Base-by-base conservation (phyloP, 176 grass and related monocot species). In the Thinopyrum elongatum region DNA sequence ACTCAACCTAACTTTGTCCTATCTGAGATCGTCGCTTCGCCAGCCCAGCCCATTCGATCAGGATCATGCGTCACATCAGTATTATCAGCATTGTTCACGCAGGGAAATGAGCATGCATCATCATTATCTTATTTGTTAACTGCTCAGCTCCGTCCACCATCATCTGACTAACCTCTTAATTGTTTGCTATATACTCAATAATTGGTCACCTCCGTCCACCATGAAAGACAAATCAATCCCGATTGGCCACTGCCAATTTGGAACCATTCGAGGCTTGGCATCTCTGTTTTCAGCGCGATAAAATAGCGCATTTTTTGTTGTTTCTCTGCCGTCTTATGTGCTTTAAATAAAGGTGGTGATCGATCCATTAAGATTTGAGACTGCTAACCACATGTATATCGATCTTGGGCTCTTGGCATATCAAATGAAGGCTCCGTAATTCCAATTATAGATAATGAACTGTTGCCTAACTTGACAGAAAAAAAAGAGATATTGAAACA, bases 1-100 rank as follows among this genome's bases (percentile, higher is more conserved):
- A 87, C 80, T 67, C 34, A 81, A 39, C 25, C n/a, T 23, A 39
- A 59, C 41, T 77, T 86, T 55, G n/a, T 51, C 35, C 55, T 58
- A 58, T 60, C 7, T 34, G 38, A 44, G 17, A 16, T 67, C 1
- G 22, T 41, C 79, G 71, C 15, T 66, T 67, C 0, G 46, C 39
- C 63, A 86, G 26, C 73, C n/a, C 53, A 53, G 41, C 63, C 42
- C 42, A 14, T 13, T 12, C 69, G 22, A 90, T 77, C 74, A 19
- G 26, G 26, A 83, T 76, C 57, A 80, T 85, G 31, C 59, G 6
- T 68, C 44, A 84, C 17, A 23, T 67, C 57, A 13, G 44, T 75
- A 80, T 90, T 84, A 23, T 67, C 57, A 13, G 44, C 80, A 80
- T 90, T 84, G 22, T 80, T 84, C 46, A 84, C 80, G 75, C 84